Conservation (phyloP, 176 grass and related monocot genomes). For the Tillandsia fasciculata region DNA sequence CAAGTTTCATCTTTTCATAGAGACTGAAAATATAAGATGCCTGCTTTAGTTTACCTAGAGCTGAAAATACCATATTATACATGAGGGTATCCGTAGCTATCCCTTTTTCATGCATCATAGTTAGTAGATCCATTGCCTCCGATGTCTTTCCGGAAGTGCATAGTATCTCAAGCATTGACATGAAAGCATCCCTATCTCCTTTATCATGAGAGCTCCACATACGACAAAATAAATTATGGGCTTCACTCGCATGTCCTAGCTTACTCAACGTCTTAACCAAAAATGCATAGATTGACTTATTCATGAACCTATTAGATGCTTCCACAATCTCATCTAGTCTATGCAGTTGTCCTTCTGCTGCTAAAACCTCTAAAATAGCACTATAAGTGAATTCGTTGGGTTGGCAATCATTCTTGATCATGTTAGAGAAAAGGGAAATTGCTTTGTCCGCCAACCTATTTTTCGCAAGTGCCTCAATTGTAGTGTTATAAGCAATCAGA, state of each 20-base stretch:
- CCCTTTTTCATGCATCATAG: conserved; percentile 77
- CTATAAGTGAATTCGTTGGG: conserved; percentile 90
- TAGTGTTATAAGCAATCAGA: conserved; percentile 73
- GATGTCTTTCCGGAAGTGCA: conserved; percentile 75
- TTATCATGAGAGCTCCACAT: conserved; percentile 77
- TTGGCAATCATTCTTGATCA: conserved; percentile 46
- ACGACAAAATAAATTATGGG: conserved; percentile 71
- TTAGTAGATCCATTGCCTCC: conserved; percentile 79
- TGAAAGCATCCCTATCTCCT: conserved; percentile 64
- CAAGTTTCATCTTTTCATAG: conserved; percentile 64
- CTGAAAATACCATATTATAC: conserved; percentile 91
- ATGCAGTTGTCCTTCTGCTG: conserved; percentile 54
- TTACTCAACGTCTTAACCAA: conserved; percentile 76
- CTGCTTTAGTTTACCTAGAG: conserved; percentile 82
- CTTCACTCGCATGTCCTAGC: conserved; percentile 75
- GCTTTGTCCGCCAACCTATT: conserved; percentile 72
- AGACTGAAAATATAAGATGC: conserved; percentile 54
- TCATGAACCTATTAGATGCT: conserved; percentile 46
- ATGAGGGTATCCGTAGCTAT: conserved; percentile 60
- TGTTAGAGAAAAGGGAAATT: conserved; percentile 83
- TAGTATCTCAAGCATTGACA: conserved; percentile 84
- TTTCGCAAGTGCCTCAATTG: conserved; percentile 86
- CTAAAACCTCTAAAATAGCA: conserved; percentile 51
- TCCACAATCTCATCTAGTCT: conserved; percentile 64
- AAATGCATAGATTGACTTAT: conserved; percentile 57